Percentiles rank a stretch among this genome's conserved stretches.
Evolutionary conservation across 129 eudicot genomes (phyloP).

Genomic region (Flaveria linearis): DNA sequence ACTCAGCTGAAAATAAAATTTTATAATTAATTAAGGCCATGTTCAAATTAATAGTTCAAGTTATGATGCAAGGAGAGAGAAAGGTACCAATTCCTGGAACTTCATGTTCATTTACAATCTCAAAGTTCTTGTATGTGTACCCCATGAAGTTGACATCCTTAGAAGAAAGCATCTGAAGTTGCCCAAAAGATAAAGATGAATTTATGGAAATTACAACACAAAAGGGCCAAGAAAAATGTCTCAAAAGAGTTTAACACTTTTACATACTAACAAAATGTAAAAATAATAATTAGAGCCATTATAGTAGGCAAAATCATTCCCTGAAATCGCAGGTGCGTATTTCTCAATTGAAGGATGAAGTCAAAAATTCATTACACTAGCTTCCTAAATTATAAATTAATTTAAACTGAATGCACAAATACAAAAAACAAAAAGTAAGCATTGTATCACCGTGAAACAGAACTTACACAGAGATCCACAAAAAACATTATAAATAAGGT

Average conservation of each 20-base stretch:
- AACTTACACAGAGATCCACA: neutral
- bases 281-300: neutral
- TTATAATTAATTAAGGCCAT: constrained; percentile 1
- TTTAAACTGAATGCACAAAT: constrained; percentile 3
- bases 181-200: neutral
- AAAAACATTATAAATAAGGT: neutral
- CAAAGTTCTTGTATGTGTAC: constrained; percentile 90
- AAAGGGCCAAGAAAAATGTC: neutral
- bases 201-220: neutral
- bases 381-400: neutral
- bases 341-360: neutral
- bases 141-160: constrained; percentile 97
- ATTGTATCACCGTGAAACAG: neutral
- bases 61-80: constrained; percentile 22
- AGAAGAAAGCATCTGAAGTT: constrained; percentile 83
- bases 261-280: neutral
- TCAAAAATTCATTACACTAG: neutral
- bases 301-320: neutral
- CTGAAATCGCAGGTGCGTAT: neutral
- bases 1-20: constrained; percentile 61
- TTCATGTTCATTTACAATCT: constrained; percentile 87
- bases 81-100: constrained; percentile 75
- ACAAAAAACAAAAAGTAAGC: neutral
- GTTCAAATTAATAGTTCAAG: neutral
- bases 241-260: neutral